Evolutionary conservation across 2,329 filamentous ascomycete genomes (phyloP).

Genomic region (Verticillium klebahnii): DNA sequence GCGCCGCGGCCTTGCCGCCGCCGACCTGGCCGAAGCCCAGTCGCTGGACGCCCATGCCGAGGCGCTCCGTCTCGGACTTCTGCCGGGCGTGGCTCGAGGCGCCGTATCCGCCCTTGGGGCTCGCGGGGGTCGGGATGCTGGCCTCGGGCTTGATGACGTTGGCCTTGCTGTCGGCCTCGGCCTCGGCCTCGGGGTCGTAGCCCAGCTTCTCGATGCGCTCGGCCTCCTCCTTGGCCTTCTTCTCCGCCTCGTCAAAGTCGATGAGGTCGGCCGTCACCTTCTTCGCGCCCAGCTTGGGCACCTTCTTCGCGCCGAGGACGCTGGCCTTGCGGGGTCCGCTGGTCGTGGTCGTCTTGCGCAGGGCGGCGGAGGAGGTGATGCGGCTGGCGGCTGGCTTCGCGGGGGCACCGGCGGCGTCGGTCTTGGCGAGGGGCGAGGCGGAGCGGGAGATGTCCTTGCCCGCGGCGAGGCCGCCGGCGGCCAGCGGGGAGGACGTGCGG

Average conservation of each 20-base stretch:
- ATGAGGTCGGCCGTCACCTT: slow-evolving; percentile 78
- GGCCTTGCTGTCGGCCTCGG: slow-evolving; percentile 39
- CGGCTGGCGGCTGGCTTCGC: slow-evolving; percentile 61
- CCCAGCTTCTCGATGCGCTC: slow-evolving; percentile 93
- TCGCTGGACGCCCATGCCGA: slow-evolving; percentile 83
- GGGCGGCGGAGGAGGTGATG: slow-evolving; percentile 72
- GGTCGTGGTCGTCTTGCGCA: slow-evolving; percentile 67
- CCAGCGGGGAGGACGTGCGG: slow-evolving; percentile 84
- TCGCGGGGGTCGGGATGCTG: slow-evolving; percentile 72
- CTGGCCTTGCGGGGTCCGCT: slow-evolving; percentile 73
- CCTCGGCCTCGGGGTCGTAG: slow-evolving; percentile 89
- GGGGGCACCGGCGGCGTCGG: slow-evolving; percentile 39
- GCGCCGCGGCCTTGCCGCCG: slow-evolving; percentile 49
- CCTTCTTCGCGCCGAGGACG: slow-evolving; percentile 82
- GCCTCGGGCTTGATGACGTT: slow-evolving; percentile 53
- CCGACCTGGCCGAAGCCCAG: slow-evolving; percentile 87
- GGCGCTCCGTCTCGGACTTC: slow-evolving; percentile 74
- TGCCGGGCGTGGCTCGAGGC: slow-evolving; percentile 52
- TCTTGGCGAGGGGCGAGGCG: slow-evolving; percentile 72
- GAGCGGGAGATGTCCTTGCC: slow-evolving; percentile 70
- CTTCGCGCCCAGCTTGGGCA: slow-evolving; percentile 84
- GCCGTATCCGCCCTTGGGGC: slow-evolving; percentile 59
- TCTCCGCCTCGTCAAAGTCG: slow-evolving; percentile 96
- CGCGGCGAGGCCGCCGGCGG: slow-evolving; percentile 68
- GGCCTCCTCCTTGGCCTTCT: slow-evolving; percentile 94